Percentiles rank a stretch among this genome's conserved stretches.
Conservation (phyloP, 345 rosid genomes). For the Erodium maritimum region DNA sequence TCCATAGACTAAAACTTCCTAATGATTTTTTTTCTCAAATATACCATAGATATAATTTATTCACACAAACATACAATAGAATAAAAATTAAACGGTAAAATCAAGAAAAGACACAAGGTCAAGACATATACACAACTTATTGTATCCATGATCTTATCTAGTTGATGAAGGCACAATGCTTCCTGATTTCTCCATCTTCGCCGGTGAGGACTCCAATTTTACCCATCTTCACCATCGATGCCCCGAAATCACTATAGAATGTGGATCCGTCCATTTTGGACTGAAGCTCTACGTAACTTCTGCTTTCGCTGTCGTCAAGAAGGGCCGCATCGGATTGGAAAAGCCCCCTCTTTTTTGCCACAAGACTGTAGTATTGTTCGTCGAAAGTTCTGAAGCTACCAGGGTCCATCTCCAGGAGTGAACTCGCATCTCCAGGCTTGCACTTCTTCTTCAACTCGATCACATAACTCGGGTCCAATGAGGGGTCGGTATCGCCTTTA, state of each 20-base stretch:
- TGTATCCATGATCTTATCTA: neutral
- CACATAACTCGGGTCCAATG: constrained; percentile 28
- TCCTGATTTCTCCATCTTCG: constrained; percentile 37
- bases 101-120: no score
- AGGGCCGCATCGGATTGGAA: constrained; percentile 59
- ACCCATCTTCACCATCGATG: constrained; percentile 65
- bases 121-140: neutral
- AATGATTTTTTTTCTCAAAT: no score
- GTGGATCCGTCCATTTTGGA: constrained; percentile 11
- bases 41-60: no score
- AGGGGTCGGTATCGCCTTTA: constrained; percentile 40
- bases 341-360: constrained; percentile 45
- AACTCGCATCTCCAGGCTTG: constrained; percentile 29
- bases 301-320: constrained; percentile 31
- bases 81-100: no score
- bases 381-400: constrained; percentile 60
- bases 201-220: constrained; percentile 53
- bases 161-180: constrained; percentile 2
- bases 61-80: no score
- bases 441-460: constrained; percentile 25
- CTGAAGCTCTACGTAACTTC: constrained; percentile 31
- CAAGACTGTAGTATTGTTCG: constrained; percentile 27
- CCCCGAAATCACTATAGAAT: constrained; percentile 50
- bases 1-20: no score
- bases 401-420: constrained; percentile 61